A percentile compares a stretch with the other conserved stretches of the same genome.
phyloP scores from a whole-genome alignment of 2,329 filamentous ascomycete species.

The Westerdykella aurantiaca region DNA sequence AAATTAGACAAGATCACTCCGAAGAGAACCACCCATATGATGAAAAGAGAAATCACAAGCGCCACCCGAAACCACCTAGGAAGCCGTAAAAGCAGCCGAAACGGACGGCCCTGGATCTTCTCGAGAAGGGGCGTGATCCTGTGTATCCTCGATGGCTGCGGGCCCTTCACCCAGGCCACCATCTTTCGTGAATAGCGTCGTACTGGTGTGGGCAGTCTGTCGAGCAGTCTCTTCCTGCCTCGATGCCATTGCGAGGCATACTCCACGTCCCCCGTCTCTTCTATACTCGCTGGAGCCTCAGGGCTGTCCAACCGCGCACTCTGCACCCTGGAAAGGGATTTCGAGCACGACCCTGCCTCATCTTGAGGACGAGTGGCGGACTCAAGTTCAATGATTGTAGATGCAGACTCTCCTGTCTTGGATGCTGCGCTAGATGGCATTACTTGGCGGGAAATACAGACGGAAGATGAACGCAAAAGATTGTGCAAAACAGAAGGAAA shows the following conservation, averaged over 20 bases:
- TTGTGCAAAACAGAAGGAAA: too few relatives aligned
- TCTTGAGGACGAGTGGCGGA: not conserved
- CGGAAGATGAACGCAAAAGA: too few relatives aligned
- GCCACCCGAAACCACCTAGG: constrained; percentile 52
- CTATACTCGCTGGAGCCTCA: not conserved
- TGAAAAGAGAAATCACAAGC: constrained; percentile 53
- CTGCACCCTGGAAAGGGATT: not conserved
- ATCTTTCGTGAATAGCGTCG: constrained; percentile 11
- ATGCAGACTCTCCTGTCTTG: not conserved
- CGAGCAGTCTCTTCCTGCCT: not conserved
- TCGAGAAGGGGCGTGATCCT: constrained; percentile 54
- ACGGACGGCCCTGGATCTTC: constrained; percentile 59
- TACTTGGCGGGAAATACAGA: too few relatives aligned
- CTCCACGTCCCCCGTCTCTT: not conserved
- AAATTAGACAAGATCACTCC: constrained; percentile 60
- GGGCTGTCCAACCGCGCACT: not conserved
- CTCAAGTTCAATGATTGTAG: not conserved
- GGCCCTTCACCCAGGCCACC: constrained; percentile 43
- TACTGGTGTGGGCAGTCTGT: not conserved
- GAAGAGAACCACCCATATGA: constrained; percentile 64
- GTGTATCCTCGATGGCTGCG: constrained; percentile 39
- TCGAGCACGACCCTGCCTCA: not conserved
- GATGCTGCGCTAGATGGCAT: too few relatives aligned
- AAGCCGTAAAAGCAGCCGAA: constrained; percentile 54
- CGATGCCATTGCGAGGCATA: not conserved